These are phyloP conservation scores for Dioszegia crocea DNA, from an alignment of 768 basidiomycete genomes.

Conservation along the genomic window DNA sequence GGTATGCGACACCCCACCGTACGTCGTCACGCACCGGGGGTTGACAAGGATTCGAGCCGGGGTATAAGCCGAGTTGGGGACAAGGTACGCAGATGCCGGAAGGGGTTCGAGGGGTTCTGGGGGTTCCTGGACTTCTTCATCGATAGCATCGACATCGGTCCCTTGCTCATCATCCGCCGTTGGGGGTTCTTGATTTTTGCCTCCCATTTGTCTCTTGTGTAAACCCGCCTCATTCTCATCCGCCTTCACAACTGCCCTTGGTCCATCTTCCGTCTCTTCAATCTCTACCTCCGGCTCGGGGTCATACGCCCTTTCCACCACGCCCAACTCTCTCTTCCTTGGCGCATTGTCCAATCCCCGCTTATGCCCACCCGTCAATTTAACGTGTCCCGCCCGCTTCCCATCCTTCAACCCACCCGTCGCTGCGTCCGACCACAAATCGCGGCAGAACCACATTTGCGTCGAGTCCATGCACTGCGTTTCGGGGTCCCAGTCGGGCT, in stretches of 20 bases:
- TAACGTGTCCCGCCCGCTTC: constrained; percentile 38
- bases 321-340: constrained; percentile 7
- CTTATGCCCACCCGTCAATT: constrained; percentile 31
- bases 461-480: constrained; percentile 89
- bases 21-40: constrained; percentile 94
- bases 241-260: background rate
- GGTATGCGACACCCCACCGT: constrained; percentile 94
- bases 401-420: constrained; percentile 58
- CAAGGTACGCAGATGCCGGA: constrained; percentile 52
- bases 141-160: constrained; percentile 48
- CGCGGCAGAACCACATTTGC: constrained; percentile 97
- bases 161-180: constrained; percentile 43
- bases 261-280: constrained; percentile 7
- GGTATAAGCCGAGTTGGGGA: constrained; percentile 80
- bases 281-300: constrained; percentile 50
- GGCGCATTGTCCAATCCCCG: constrained; percentile 13
- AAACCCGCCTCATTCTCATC: background rate
- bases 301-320: constrained; percentile 28
- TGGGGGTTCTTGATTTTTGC: constrained; percentile 16
- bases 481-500: constrained; percentile 68
- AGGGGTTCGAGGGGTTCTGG: constrained; percentile 44
- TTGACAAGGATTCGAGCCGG: constrained; percentile 92
- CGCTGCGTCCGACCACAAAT: constrained; percentile 90
- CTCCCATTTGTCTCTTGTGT: constrained; percentile 14
- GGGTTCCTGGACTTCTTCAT: constrained; percentile 39